A percentile compares a stretch with the other conserved stretches of the same genome.
Evolutionary conservation across 78 protist genomes (phyloP).

Genomic region (Mastigamoeba balamuthi): DNA sequence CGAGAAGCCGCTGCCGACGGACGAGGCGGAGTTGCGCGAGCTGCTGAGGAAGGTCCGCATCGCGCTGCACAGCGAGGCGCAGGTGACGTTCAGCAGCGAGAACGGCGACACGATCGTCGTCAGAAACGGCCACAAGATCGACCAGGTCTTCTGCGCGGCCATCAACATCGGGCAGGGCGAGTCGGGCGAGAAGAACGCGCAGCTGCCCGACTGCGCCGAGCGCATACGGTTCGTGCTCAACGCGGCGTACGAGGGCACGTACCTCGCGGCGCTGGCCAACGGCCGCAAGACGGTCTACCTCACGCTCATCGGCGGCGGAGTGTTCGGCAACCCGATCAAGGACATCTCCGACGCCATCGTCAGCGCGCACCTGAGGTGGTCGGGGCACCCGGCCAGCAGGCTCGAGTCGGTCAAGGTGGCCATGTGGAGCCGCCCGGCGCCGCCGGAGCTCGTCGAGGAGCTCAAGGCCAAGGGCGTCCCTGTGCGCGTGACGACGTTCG

Average conservation of each 20-base stretch:
- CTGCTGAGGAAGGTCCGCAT: too few species aligned
- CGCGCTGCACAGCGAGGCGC: too few species aligned
- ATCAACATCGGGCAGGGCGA: neutral
- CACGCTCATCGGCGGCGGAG: neutral
- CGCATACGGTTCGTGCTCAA: neutral
- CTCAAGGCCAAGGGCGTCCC: too few species aligned
- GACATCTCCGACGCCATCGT: neutral
- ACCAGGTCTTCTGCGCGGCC: neutral
- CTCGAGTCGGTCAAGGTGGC: too few species aligned
- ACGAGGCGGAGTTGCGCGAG: too few species aligned
- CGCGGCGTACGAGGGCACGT: neutral
- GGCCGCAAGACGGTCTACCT: neutral
- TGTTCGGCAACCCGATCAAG: neutral
- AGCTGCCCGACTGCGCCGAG: neutral
- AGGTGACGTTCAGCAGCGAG: too few species aligned
- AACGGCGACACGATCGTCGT: too few species aligned
- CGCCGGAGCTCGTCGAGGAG: too few species aligned
- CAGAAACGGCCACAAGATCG: neutral
- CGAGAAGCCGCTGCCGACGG: too few species aligned
- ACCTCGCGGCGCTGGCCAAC: neutral
- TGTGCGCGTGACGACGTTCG: too few species aligned
- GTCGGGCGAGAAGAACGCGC: neutral
- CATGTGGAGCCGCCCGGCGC: too few species aligned
- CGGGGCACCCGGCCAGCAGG: too few species aligned
- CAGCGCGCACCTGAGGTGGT: neutral